phyloP scores from a whole-genome alignment of 73 alveolate genomes.

The Paraurostyla sp. region DNA sequence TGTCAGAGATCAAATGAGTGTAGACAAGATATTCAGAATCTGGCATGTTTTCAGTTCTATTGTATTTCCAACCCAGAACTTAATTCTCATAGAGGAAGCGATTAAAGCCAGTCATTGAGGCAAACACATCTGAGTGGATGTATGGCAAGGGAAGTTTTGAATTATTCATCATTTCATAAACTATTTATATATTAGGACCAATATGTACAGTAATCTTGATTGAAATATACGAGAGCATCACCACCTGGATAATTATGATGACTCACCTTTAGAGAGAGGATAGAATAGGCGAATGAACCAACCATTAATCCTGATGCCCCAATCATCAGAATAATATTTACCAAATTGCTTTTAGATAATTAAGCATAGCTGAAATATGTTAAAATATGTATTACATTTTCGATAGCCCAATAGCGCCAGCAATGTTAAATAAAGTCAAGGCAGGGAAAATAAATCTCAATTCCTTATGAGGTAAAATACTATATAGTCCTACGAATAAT shows the following conservation, averaged over 20 bases:
- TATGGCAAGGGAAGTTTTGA: conserved; percentile 28
- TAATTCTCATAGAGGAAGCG: conserved; percentile 70
- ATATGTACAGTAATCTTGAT: conserved; percentile 39
- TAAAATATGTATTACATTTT: no score
- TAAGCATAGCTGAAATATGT: no score
- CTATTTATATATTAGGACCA: neutral
- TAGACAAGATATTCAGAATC: conserved; percentile 47
- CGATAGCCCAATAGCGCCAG: conserved; percentile 75
- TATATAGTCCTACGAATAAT: conserved; percentile 73
- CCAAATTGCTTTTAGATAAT: neutral
- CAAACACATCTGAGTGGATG: conserved; percentile 56
- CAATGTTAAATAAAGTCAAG: conserved; percentile 69
- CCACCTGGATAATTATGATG: conserved; percentile 87
- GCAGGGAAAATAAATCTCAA: conserved; percentile 87
- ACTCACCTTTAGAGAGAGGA: conserved; percentile 66
- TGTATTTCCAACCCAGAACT: conserved; percentile 64
- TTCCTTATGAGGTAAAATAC: conserved; percentile 87
- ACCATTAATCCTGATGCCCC: neutral
- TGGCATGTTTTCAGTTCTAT: conserved; percentile 58
- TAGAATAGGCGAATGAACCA: neutral
- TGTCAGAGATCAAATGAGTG: conserved; percentile 69
- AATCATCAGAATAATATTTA: neutral
- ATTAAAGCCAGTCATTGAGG: conserved; percentile 79
- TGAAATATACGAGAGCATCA: conserved; percentile 63
- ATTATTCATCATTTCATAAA: neutral